Evolutionary conservation across 169 alveolate genomes (phyloP).

Genomic region (Eimeria acervulina): DNA sequence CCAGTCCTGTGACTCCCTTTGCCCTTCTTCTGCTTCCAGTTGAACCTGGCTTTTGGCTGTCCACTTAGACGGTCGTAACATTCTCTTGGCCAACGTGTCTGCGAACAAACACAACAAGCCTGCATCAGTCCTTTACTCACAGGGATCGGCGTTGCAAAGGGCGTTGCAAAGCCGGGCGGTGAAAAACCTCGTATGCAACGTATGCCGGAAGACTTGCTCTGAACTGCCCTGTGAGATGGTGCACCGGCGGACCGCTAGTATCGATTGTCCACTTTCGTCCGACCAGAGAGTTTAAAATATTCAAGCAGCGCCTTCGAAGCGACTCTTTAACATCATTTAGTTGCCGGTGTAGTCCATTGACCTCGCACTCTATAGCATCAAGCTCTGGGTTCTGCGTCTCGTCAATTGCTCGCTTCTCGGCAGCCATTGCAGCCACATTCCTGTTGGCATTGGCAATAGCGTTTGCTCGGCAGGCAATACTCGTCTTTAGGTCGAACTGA

Average conservation of each 20-base stretch:
- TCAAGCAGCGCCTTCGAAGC: slow-evolving; percentile 23
- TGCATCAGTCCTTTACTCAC: background rate
- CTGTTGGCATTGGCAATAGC: slow-evolving; percentile 47
- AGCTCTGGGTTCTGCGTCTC: slow-evolving; percentile 37
- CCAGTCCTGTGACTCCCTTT: slow-evolving; percentile 21
- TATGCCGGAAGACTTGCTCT: background rate
- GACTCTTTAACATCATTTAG: slow-evolving; percentile 40
- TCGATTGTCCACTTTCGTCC: slow-evolving; percentile 58
- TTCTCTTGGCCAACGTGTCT: slow-evolving; percentile 52
- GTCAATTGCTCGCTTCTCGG: slow-evolving; percentile 31
- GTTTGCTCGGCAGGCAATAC: slow-evolving; percentile 13
- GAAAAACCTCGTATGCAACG: background rate
- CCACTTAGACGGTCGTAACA: slow-evolving; percentile 62
- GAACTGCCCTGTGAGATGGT: background rate
- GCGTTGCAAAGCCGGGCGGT: background rate
- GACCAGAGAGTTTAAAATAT: slow-evolving; percentile 42
- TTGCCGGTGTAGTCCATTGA: slow-evolving; percentile 27
- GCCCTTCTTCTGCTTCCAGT: background rate
- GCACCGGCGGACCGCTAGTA: slow-evolving; percentile 42
- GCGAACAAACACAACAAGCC: background rate
- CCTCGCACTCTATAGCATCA: slow-evolving; percentile 44
- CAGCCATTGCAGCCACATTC: slow-evolving; percentile 48
- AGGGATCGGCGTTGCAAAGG: background rate
- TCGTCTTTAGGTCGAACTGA: background rate
- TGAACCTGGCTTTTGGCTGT: slow-evolving; percentile 51